phyloP scores from a whole-genome alignment of 768 basidiomycete genomes.

The Hericium erinaceus region DNA sequence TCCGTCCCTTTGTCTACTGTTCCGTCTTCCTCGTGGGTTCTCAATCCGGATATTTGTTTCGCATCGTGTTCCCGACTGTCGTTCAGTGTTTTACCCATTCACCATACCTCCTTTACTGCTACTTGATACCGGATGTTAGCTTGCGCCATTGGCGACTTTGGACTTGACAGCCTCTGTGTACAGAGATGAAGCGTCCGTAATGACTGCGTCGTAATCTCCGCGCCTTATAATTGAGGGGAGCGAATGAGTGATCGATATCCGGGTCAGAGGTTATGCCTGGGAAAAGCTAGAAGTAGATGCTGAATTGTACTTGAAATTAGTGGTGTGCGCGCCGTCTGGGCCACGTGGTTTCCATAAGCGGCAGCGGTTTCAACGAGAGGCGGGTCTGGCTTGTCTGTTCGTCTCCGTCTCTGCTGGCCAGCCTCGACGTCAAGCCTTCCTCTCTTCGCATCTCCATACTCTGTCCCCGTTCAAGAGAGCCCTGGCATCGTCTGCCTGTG shows the following conservation, averaged over 20 bases:
- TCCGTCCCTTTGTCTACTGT: background rate
- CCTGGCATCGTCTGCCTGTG: background rate
- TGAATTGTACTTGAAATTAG: too few relatives aligned
- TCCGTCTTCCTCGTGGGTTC: background rate
- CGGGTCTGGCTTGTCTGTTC: background rate
- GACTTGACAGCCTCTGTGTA: background rate
- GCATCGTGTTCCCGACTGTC: background rate
- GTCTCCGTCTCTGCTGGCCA: background rate
- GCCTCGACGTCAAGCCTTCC: background rate
- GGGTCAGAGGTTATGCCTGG: too few relatives aligned
- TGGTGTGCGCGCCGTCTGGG: background rate
- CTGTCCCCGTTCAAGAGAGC: too few relatives aligned
- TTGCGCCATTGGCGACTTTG: background rate
- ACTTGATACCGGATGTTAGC: background rate
- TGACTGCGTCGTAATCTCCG: too few relatives aligned
- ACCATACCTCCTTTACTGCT: background rate
- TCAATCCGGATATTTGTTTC: conserved; percentile 1
- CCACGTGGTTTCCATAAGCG: background rate
- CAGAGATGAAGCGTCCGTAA: background rate
- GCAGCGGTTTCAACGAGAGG: background rate
- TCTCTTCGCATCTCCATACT: background rate
- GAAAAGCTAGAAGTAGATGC: too few relatives aligned
- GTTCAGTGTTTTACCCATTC: background rate
- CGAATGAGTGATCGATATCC: too few relatives aligned
- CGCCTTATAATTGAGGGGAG: too few relatives aligned